These are phyloP conservation scores for Termitomyces sp. DNA, from an alignment of 768 basidiomycete species.

Conservation along the genomic window DNA sequence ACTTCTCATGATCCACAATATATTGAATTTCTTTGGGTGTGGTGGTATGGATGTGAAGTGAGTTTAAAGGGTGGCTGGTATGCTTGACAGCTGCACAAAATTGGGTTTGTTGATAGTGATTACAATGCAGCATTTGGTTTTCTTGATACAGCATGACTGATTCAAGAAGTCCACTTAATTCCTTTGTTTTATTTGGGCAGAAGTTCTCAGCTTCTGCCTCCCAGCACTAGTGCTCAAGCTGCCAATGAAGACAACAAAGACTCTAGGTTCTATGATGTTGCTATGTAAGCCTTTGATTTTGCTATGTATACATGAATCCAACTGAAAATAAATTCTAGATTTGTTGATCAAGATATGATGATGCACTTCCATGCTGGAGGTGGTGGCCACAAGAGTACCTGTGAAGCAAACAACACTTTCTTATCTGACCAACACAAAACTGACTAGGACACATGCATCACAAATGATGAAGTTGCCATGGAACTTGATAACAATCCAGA, in stretches of 20 bases:
- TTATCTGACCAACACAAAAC: neutral
- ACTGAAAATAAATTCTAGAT: neutral
- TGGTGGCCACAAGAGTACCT: neutral
- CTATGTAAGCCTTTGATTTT: neutral
- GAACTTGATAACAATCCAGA: no score
- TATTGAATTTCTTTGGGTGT: slow-evolving; percentile 41
- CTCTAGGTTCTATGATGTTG: neutral
- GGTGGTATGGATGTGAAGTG: slow-evolving; percentile 31
- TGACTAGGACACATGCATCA: no score
- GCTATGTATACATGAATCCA: neutral
- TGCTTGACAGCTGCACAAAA: slow-evolving; percentile 26
- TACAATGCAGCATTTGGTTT: slow-evolving; percentile 39
- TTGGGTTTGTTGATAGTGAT: slow-evolving; percentile 33
- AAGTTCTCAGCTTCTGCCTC: neutral
- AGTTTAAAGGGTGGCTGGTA: slow-evolving; percentile 24
- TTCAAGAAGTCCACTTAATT: slow-evolving; percentile 25
- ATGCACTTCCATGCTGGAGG: neutral
- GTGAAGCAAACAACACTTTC: neutral
- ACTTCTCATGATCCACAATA: neutral
- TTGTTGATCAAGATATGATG: neutral
- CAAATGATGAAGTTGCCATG: no score
- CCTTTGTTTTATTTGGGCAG: neutral
- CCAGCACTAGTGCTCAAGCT: neutral
- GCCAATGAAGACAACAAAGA: neutral
- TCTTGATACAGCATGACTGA: slow-evolving; percentile 35